A percentile compares a stretch with the other conserved stretches of the same genome.
These are phyloP conservation scores for Metschnikowia koreensis DNA, from an alignment of 805 yeast genomes.

Conservation along the genomic window DNA sequence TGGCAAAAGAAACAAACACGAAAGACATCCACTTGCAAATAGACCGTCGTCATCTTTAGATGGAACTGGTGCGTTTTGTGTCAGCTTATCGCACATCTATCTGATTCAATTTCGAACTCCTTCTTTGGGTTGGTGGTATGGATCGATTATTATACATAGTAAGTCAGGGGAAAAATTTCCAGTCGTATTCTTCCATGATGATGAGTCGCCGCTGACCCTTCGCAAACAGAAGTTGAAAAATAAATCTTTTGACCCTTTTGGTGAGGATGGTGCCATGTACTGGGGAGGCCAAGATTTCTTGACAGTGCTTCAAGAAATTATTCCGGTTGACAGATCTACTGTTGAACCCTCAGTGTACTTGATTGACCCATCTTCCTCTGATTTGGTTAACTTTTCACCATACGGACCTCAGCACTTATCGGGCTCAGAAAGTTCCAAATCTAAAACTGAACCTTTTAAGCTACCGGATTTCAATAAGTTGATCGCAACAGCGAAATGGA, in stretches of 20 bases:
- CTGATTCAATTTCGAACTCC: constrained; percentile 85
- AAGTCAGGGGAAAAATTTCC: constrained; percentile 70
- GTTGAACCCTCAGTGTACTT: constrained; percentile 71
- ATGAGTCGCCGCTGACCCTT: constrained; percentile 73
- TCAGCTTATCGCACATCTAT: constrained; percentile 59
- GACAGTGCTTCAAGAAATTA: constrained; percentile 48
- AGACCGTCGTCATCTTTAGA: constrained; percentile 51
- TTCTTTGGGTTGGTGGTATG: constrained; percentile 87
- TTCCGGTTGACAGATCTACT: constrained; percentile 65
- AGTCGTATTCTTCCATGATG: constrained; percentile 88
- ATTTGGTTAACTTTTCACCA: constrained; percentile 56
- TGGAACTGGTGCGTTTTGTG: constrained; percentile 51
- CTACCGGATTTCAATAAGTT: constrained; percentile 41
- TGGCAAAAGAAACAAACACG: constrained; percentile 15
- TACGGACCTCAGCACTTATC: constrained; percentile 10
- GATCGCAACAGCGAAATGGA: constrained; percentile 78
- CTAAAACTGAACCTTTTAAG: constrained; percentile 21
- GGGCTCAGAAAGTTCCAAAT: not conserved
- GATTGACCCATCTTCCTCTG: constrained; percentile 74
- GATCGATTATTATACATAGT: constrained; percentile 76
- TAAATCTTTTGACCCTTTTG: constrained; percentile 73
- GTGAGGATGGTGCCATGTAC: constrained; percentile 50
- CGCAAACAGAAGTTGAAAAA: constrained; percentile 57
- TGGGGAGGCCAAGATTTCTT: constrained; percentile 94
- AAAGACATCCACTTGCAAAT: constrained; percentile 32